phyloP scores from a whole-genome alignment of 2,329 filamentous ascomycete species.

The Sclerotinia nivalis region DNA sequence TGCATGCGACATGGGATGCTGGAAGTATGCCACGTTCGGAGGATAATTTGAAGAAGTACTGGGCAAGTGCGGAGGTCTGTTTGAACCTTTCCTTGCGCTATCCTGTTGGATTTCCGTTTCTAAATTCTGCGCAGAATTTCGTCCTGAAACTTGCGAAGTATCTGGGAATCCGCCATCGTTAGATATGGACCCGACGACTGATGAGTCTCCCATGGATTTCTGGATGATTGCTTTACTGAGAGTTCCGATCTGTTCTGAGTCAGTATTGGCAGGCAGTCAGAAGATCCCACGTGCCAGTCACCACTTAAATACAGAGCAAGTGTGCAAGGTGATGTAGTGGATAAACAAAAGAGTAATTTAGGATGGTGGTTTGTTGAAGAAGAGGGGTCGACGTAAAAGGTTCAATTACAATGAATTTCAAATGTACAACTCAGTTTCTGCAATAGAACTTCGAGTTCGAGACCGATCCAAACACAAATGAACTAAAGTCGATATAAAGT shows the following conservation, averaged over 20 bases:
- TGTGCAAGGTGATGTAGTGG: neutral
- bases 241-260: neutral
- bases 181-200: slow-evolving; percentile 14
- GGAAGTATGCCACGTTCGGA: slow-evolving; percentile 17
- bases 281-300: slow-evolving; percentile 12
- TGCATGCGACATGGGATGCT: slow-evolving; percentile 23
- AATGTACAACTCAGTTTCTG: neutral
- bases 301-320: neutral
- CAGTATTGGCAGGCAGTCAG: neutral
- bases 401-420: neutral
- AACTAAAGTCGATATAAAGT: slow-evolving; percentile 13
- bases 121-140: slow-evolving; percentile 24
- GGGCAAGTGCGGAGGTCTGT: slow-evolving; percentile 20
- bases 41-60: slow-evolving; percentile 21
- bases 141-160: slow-evolving; percentile 14
- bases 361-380: neutral
- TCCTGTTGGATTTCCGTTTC: slow-evolving; percentile 22
- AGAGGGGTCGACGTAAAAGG: neutral
- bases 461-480: neutral
- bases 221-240: neutral
- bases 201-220: slow-evolving; percentile 22
- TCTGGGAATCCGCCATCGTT: slow-evolving; percentile 20
- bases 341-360: neutral
- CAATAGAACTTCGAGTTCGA: neutral
- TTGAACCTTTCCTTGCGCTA: slow-evolving; percentile 5